phyloP scores from a whole-genome alignment of 228 moss, liverwort and hornwort genomes.

The Sphagnum fallax region DNA sequence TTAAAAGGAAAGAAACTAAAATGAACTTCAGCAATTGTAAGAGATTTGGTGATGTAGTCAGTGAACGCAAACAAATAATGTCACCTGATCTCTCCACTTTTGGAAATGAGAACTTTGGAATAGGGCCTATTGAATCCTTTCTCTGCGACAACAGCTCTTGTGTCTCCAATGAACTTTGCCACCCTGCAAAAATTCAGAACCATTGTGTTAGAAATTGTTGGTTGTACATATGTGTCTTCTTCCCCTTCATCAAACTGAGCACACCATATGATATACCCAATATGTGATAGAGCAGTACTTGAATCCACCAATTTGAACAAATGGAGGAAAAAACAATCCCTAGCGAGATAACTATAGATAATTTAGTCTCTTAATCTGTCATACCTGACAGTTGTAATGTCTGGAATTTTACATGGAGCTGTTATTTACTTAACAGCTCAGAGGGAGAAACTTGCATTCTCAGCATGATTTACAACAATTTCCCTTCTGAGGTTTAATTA shows the following conservation, averaged over 20 bases:
- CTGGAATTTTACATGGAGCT: not conserved
- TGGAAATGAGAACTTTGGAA: conserved; percentile 69
- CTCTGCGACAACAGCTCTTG: conserved; percentile 75
- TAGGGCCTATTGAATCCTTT: conserved; percentile 88
- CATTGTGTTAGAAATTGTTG: not conserved
- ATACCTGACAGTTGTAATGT: not conserved
- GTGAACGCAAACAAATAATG: not conserved
- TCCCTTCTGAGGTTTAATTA: too few species aligned
- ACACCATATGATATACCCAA: not conserved
- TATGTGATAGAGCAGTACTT: not conserved
- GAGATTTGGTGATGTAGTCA: not conserved
- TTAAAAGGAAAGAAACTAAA: too few species aligned
- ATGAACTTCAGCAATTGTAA: too few species aligned
- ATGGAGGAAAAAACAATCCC: not conserved
- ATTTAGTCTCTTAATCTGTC: not conserved
- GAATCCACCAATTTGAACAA: not conserved
- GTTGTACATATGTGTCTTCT: not conserved
- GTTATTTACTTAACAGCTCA: not conserved
- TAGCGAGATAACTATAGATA: too few species aligned
- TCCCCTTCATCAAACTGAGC: not conserved
- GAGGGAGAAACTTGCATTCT: not conserved
- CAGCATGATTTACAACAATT: too few species aligned
- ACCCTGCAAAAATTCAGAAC: conserved; percentile 30
- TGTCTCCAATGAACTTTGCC: conserved; percentile 87
- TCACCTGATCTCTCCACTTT: conserved; percentile 66